Evolutionary conservation across 257 asterid genomes (phyloP).

Genomic region (Nicotiana noctiflora): DNA sequence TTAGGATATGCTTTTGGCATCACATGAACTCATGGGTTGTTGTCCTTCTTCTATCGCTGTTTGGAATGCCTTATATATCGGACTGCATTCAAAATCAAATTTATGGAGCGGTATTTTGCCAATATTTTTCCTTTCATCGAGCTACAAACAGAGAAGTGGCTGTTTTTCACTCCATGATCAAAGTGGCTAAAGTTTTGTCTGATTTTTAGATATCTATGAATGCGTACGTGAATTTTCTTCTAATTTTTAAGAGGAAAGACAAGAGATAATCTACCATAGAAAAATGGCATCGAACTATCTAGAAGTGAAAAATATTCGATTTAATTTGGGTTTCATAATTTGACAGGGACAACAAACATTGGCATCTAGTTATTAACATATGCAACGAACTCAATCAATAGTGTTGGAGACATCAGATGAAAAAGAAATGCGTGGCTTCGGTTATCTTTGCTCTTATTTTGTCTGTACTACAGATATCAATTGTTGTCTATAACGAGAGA

Average conservation of each 20-base stretch:
- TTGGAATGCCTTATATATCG: too few relatives aligned
- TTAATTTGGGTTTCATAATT: not conserved
- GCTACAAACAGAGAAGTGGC: not conserved
- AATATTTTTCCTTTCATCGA: not conserved
- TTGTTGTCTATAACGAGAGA: too few relatives aligned
- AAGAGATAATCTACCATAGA: too few relatives aligned
- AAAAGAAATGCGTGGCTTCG: not conserved
- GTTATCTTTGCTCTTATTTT: not conserved
- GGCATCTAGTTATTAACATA: not conserved
- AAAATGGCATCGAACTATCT: not conserved
- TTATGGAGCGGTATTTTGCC: too few relatives aligned
- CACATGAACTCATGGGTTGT: too few relatives aligned
- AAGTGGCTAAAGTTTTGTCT: not conserved
- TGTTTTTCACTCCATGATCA: not conserved
- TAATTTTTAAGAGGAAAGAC: not conserved
- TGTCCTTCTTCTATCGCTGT: too few relatives aligned
- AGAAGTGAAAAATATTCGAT: not conserved
- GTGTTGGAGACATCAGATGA: not conserved
- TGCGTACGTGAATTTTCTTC: not conserved
- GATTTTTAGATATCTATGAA: not conserved
- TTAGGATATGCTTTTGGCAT: too few relatives aligned
- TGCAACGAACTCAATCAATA: not conserved
- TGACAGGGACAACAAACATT: not conserved
- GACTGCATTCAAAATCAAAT: too few relatives aligned
- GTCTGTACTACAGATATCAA: not conserved